Base-by-base conservation (phyloP, 371 early-diverging fungal species). In the Lichtheimia hyalospora region DNA sequence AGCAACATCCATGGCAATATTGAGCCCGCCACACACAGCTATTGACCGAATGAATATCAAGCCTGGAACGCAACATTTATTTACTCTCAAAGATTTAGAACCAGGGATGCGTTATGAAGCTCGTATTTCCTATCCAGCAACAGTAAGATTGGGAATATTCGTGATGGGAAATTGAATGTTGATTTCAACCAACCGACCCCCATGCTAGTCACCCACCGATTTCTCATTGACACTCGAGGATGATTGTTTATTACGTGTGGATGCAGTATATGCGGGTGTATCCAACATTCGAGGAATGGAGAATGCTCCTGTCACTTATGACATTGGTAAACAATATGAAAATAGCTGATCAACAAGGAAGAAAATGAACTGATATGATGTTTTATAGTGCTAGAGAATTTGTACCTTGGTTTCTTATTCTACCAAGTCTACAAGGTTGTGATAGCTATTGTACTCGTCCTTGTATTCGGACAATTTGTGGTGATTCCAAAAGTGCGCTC, bases 101-200 rank as follows among this genome's bases (percentile, higher is more conserved):
- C 54, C 54, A 3, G 64, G 49, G 4, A 44, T 58, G 15, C 66
- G 54, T 10, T 78, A 75, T 51, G 79, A 78, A 55, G 15, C 71
- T 34, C 60, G 73, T 34, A 57, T 78, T 18, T 78, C 79, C 8
- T 78, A 78, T 53, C 73, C 79, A 16, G 79, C 79, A 23, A 69
- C 71, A 23, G 79, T 75, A 75, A 66, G 24, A 3, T 43, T 48
- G 12, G 13, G 5, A 18, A 39, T 23, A 21, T 12, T 2, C 10
- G 14, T 50, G 10, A 39, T 28, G 18, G 27, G 2, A 39, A 13
- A 25, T 46, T 5, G 46, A 15, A 34, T 1, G 34, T 34, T 34
- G 34, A 25, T 25, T 5, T 25, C n/a, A n/a, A n/a, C n/a, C n/a
- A n/a, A n/a, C n/a, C n/a, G n/a, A 25, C 25, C 25, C 25, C 25